Evolutionary conservation across 2,329 filamentous ascomycete genomes (phyloP).

Genomic region (Diaporthe ilicicola): DNA sequence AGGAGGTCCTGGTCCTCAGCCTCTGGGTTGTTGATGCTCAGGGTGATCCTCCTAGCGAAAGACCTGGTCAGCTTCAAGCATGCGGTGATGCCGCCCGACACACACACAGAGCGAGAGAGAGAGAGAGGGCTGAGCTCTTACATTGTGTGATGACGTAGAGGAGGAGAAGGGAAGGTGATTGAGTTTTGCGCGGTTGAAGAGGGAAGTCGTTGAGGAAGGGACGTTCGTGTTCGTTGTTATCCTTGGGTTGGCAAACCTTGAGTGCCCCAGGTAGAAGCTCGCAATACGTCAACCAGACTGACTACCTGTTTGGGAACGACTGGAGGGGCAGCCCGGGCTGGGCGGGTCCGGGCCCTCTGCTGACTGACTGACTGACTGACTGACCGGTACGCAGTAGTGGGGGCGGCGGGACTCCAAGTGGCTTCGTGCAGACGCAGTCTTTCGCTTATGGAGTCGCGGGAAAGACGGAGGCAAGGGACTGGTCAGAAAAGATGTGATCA

Average conservation of each 20-base stretch:
- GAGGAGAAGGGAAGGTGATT: background rate
- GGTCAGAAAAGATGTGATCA: slow-evolving; percentile 8
- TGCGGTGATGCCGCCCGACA: background rate
- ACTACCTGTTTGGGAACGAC: background rate
- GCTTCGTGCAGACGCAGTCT: slow-evolving; percentile 20
- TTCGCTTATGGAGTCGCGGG: background rate
- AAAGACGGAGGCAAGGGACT: slow-evolving; percentile 6
- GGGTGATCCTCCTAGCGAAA: slow-evolving; percentile 78
- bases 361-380: slow-evolving; percentile 2
- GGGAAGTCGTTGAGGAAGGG: background rate
- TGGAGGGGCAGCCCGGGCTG: slow-evolving; percentile 22
- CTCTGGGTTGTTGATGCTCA: slow-evolving; percentile 82
- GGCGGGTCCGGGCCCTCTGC: slow-evolving; percentile 13
- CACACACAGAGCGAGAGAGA: no score
- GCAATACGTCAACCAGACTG: slow-evolving; percentile 16
- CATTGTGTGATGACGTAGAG: slow-evolving; percentile 15
- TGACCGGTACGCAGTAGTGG: background rate
- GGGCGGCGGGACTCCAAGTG: slow-evolving; percentile 5
- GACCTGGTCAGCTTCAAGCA: slow-evolving; percentile 31
- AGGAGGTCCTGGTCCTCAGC: slow-evolving; percentile 78
- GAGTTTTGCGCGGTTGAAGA: background rate
- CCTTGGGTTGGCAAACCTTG: background rate
- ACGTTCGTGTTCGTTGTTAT: background rate
- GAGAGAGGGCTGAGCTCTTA: background rate
- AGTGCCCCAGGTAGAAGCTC: slow-evolving; percentile 4